These are phyloP conservation scores for Pichia sp. DNA, from an alignment of 1,139 yeast genomes.

Conservation along the genomic window DNA sequence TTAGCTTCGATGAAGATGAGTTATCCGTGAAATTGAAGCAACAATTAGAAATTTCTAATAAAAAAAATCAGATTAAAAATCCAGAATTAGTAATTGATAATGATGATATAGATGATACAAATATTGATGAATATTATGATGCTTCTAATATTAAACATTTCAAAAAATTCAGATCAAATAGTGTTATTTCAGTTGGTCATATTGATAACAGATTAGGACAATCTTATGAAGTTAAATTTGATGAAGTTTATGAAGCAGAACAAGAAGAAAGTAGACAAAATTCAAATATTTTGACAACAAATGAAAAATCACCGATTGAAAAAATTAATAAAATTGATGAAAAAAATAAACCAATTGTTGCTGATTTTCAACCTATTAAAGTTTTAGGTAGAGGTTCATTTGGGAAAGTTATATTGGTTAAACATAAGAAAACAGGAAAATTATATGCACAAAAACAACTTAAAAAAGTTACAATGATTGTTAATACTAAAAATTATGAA, in stretches of 20 bases:
- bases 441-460: conserved; percentile 87
- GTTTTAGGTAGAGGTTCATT: conserved; percentile 88
- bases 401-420: conserved; percentile 82
- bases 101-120: conserved; percentile 2
- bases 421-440: conserved; percentile 60
- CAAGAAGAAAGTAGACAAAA: conserved; percentile 18
- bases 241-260: conserved; percentile 25
- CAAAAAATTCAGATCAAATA: conserved; percentile 25
- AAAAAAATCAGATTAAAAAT: not conserved
- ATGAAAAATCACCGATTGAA: not conserved
- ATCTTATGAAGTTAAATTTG: conserved; percentile 43
- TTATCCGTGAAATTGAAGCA: conserved; percentile 11
- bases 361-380: conserved; percentile 74
- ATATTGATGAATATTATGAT: not conserved
- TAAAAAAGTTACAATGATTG: conserved; percentile 69
- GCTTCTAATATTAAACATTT: conserved; percentile 11
- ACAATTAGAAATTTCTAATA: not conserved
- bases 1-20: conserved; percentile 27
- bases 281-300: conserved; percentile 4
- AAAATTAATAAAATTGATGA: not conserved
- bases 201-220: conserved; percentile 39
- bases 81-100: not conserved
- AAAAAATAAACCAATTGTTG: conserved; percentile 31
- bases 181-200: conserved; percentile 32
- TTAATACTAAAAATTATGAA: conserved; percentile 46